These are phyloP conservation scores for Beta corolliflora DNA, from an alignment of 179 eudicot genomes.

Conservation along the genomic window DNA sequence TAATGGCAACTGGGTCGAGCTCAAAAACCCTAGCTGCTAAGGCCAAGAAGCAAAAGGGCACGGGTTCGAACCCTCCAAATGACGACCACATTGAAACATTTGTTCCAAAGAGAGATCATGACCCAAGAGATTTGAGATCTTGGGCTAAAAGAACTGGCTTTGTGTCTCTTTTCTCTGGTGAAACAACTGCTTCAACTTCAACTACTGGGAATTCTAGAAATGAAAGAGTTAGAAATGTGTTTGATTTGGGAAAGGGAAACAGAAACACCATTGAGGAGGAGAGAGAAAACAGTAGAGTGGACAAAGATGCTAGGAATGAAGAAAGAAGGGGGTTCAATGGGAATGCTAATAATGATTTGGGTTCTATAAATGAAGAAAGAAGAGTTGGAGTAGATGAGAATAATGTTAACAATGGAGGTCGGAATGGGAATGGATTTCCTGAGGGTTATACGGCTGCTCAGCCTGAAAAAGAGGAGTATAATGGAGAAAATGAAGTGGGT, in stretches of 20 bases:
- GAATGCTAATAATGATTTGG: constrained; percentile 31
- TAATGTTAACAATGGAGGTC: constrained; percentile 25
- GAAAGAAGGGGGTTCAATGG: constrained; percentile 36
- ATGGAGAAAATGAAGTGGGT: constrained; percentile 34
- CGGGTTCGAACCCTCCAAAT: constrained; percentile 22
- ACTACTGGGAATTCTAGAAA: constrained; percentile 31
- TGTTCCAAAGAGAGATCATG: constrained; percentile 62
- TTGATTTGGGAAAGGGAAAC: constrained; percentile 56
- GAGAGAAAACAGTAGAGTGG: constrained; percentile 51
- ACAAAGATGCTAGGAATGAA: constrained; percentile 66
- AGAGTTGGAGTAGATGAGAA: constrained; percentile 24
- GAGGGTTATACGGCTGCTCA: constrained; percentile 17
- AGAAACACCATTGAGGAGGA: constrained; percentile 28
- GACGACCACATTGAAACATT: constrained; percentile 51
- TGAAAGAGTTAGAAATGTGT: constrained; percentile 24
- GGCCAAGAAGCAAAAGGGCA: constrained; percentile 35
- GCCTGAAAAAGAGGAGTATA: constrained; percentile 28
- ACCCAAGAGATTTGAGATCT: constrained; percentile 79
- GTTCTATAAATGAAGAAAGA: constrained; percentile 26
- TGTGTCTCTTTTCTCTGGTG: constrained; percentile 73
- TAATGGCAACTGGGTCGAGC: constrained; percentile 71
- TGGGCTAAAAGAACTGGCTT: constrained; percentile 97
- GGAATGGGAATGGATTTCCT: constrained; percentile 11
- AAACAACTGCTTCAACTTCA: constrained; percentile 40
- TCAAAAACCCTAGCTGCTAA: constrained; percentile 46